Conservation (phyloP, 73 alveolate species). For the Breviolum minutum region DNA sequence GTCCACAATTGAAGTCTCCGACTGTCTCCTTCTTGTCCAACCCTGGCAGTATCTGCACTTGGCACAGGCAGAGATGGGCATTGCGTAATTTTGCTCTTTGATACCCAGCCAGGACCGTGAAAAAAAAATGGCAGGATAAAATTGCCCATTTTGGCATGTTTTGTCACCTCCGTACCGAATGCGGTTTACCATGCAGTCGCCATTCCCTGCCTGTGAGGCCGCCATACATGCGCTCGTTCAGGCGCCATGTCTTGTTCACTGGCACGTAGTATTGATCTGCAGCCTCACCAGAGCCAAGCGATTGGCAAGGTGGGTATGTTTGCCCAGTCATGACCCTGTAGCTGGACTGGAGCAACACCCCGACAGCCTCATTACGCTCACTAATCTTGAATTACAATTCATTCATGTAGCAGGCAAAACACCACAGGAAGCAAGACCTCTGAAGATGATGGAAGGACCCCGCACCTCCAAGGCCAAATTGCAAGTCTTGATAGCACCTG, state of each 20-base stretch:
- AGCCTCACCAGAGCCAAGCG: not conserved
- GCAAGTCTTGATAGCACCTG: constrained; percentile 96
- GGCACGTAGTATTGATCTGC: constrained; percentile 98
- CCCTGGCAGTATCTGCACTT: not conserved
- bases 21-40: constrained; percentile 82
- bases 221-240: constrained; percentile 99
- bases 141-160: not conserved
- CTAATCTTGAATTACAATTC: no score
- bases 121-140: no score
- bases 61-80: not conserved
- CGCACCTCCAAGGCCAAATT: constrained; percentile 64
- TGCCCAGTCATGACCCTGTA: no score
- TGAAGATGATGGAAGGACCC: no score
- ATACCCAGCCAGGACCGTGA: not conserved
- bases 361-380: no score
- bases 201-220: constrained; percentile 98
- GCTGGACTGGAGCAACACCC: no score
- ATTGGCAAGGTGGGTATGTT: not conserved
- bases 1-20: not conserved
- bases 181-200: not conserved
- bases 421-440: no score
- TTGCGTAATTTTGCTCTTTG: not conserved
- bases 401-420: no score
- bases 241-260: constrained; percentile 98
- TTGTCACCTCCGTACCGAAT: no score